Evolutionary conservation across 2,329 filamentous ascomycete genomes (phyloP).

Genomic region (Bisporella sp.): DNA sequence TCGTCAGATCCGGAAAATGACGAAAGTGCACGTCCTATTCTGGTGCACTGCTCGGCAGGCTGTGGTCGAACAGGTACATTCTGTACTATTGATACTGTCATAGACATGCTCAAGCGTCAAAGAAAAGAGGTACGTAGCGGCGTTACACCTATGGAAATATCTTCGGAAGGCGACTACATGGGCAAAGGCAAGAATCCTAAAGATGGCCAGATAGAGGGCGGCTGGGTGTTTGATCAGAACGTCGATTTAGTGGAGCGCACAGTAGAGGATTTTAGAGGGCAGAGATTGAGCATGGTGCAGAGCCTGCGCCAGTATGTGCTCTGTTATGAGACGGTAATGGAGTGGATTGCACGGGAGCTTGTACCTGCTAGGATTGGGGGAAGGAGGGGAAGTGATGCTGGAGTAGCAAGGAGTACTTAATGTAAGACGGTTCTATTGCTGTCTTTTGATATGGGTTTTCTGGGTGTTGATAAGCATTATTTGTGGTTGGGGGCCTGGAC

Average conservation of each 20-base stretch:
- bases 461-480: no score
- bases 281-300: constrained; percentile 94
- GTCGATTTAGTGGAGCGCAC: constrained; percentile 79
- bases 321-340: constrained; percentile 90
- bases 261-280: constrained; percentile 82
- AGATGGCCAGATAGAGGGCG: constrained; percentile 31
- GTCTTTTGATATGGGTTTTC: no score
- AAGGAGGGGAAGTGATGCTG: constrained; percentile 19
- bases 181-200: constrained; percentile 7
- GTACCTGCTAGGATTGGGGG: constrained; percentile 8
- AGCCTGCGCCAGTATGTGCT: constrained; percentile 88
- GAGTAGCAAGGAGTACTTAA: neutral
- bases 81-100: constrained; percentile 90
- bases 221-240: constrained; percentile 64
- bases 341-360: constrained; percentile 59
- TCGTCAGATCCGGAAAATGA: constrained; percentile 54
- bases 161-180: constrained; percentile 18
- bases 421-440: neutral
- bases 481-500: no score
- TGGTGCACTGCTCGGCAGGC: constrained; percentile 94
- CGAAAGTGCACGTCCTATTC: constrained; percentile 55
- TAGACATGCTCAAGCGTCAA: constrained; percentile 95
- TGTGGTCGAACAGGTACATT: constrained; percentile 95
- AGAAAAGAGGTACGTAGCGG: constrained; percentile 32
- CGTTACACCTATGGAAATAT: constrained; percentile 34